These are phyloP conservation scores for Candolleomyces efflorescens DNA, from an alignment of 768 basidiomycete species.

Conservation along the genomic window DNA sequence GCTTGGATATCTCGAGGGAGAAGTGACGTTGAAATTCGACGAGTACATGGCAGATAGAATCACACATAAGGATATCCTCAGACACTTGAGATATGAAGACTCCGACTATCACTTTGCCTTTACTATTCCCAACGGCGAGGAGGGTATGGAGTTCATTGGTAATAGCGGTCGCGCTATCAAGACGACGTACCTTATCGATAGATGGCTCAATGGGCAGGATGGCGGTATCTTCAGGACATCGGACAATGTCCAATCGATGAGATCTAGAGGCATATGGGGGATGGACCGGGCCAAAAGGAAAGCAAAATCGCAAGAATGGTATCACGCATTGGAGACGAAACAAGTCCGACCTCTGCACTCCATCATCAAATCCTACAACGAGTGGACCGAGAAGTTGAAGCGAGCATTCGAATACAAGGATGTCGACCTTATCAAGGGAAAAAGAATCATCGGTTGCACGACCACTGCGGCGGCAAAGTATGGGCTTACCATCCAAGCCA, in stretches of 20 bases:
- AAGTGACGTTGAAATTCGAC: conserved; percentile 17
- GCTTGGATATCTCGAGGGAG: background rate
- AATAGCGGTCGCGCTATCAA: conserved; percentile 30
- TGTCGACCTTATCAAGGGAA: conserved; percentile 32
- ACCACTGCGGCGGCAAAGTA: conserved; percentile 70
- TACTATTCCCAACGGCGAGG: conserved; percentile 31
- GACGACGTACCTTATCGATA: conserved; percentile 37
- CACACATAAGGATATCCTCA: conserved; percentile 29
- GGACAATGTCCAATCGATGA: conserved; percentile 18
- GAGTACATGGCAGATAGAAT: conserved; percentile 20
- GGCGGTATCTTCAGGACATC: conserved; percentile 37
- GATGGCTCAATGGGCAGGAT: conserved; percentile 42
- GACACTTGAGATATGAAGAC: conserved; percentile 50
- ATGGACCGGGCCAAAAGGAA: conserved; percentile 26
- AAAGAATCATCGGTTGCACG: conserved; percentile 62
- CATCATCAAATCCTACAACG: conserved; percentile 35
- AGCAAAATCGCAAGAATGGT: conserved; percentile 28
- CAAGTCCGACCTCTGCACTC: conserved; percentile 29
- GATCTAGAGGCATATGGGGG: conserved; percentile 30
- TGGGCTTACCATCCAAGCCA: conserved; percentile 38
- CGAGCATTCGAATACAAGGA: conserved; percentile 32
- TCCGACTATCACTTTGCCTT: conserved; percentile 43
- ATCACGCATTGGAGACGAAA: conserved; percentile 27
- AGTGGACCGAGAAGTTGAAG: conserved; percentile 28
- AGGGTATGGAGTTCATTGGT: conserved; percentile 46